Evolutionary conservation across 1,284 basidiomycete species (phyloP).

Genomic region (Cutaneotrichosporon cyanovorans): DNA sequence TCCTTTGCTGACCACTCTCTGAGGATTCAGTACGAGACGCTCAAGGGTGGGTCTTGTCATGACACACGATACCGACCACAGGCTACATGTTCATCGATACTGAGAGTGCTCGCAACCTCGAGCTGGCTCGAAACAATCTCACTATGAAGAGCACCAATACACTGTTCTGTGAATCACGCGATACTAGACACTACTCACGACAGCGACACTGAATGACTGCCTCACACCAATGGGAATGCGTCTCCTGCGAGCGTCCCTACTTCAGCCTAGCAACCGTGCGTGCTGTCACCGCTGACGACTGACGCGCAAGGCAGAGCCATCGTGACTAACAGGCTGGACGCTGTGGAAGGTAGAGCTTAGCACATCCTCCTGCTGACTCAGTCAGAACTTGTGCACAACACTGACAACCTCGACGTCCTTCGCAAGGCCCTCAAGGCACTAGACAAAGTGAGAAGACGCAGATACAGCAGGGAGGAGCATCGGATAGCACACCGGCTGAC

Average conservation of each 20-base stretch:
- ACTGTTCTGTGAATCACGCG: constrained; percentile 59
- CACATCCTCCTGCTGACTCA: background rate
- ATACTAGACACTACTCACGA: background rate
- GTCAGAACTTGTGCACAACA: constrained; percentile 64
- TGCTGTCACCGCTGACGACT: constrained; percentile 24
- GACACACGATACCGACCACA: constrained; percentile 25
- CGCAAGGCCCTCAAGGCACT: constrained; percentile 61
- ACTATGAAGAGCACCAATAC: constrained; percentile 59
- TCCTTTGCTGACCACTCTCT: constrained; percentile 64
- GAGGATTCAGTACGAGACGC: constrained; percentile 68
- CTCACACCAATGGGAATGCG: constrained; percentile 80
- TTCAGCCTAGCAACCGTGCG: constrained; percentile 71
- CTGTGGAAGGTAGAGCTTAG: constrained; percentile 60
- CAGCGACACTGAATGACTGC: constrained; percentile 60
- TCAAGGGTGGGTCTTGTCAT: constrained; percentile 49
- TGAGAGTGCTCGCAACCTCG: constrained; percentile 76
- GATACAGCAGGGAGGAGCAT: constrained; percentile 14
- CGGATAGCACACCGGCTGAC: no score
- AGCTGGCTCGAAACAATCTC: constrained; percentile 69
- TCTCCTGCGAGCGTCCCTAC: constrained; percentile 67
- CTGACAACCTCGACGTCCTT: constrained; percentile 64
- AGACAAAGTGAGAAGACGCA: constrained; percentile 47
- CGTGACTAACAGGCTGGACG: constrained; percentile 73
- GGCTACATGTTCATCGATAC: constrained; percentile 90
- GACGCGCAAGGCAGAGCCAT: constrained; percentile 49